phyloP scores from a whole-genome alignment of 2,329 filamentous ascomycete genomes.

The Parascedosporium putredinis region DNA sequence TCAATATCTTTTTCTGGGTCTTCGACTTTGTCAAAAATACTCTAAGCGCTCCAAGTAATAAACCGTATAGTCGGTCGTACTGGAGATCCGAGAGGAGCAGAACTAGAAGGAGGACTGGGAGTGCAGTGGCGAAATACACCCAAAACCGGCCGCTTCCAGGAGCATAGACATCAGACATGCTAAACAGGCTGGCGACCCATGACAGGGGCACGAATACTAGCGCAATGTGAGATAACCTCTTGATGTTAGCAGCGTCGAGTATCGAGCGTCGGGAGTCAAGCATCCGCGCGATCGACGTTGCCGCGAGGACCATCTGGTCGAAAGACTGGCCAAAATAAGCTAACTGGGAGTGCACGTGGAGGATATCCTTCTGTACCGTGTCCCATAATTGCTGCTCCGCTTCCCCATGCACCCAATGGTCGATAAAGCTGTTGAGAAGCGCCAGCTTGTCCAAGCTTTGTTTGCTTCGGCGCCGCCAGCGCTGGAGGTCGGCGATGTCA shows the following conservation, averaged over 20 bases:
- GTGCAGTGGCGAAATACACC: neutral
- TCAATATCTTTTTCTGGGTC: neutral
- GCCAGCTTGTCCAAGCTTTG: slow-evolving; percentile 13
- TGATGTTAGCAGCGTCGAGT: slow-evolving; percentile 9
- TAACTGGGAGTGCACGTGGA: slow-evolving; percentile 10
- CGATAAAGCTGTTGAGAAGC: slow-evolving; percentile 10
- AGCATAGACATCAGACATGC: neutral
- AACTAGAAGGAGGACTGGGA: neutral
- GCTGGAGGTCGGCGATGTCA: slow-evolving; percentile 14
- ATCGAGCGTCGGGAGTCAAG: slow-evolving; percentile 13
- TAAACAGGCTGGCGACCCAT: neutral
- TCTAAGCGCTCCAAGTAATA: neutral
- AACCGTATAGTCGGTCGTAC: neutral
- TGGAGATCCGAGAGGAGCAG: neutral
- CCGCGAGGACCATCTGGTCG: slow-evolving; percentile 13
- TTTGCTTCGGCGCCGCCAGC: slow-evolving; percentile 13
- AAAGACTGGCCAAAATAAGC: slow-evolving; percentile 10
- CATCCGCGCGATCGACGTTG: slow-evolving; percentile 14
- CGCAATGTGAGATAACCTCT: slow-evolving; percentile 3
- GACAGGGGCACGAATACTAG: slow-evolving; percentile 2
- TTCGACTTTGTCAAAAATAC: neutral
- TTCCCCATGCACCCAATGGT: slow-evolving; percentile 10
- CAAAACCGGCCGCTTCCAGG: neutral
- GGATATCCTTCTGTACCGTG: slow-evolving; percentile 10
- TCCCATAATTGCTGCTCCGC: slow-evolving; percentile 9